Evolutionary conservation across 2,329 filamentous ascomycete genomes (phyloP).

Genomic region (Diaporthe velutina): DNA sequence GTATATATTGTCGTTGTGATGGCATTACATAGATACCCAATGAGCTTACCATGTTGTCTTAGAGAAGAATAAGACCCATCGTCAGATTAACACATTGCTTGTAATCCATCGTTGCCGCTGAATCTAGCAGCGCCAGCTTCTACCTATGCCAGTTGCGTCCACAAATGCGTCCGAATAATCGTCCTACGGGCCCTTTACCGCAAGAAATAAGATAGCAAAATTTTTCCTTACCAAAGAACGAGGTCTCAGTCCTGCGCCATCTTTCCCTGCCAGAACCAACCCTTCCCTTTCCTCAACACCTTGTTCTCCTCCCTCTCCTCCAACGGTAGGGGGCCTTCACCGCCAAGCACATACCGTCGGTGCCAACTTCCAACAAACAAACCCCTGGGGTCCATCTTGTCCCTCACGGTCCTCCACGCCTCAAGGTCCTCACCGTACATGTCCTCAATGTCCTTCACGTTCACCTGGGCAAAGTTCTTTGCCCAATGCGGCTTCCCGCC

Average conservation of each 20-base stretch:
- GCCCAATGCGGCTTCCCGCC: conserved; percentile 85
- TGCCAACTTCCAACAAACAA: conserved; percentile 94
- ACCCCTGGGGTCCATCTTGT: conserved; percentile 77
- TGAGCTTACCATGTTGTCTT: conserved; percentile 2
- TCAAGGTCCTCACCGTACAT: conserved; percentile 74
- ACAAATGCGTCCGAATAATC: too few relatives aligned
- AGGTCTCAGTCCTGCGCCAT: conserved; percentile 16
- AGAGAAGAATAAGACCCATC: neutral
- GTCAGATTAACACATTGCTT: neutral
- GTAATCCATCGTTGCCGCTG: neutral
- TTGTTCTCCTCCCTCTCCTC: conserved; percentile 39
- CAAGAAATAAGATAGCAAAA: neutral
- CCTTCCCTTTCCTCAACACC: conserved; percentile 31
- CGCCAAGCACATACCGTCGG: conserved; percentile 72
- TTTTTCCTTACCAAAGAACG: neutral
- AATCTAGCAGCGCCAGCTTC: neutral
- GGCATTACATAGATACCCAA: conserved; percentile 26
- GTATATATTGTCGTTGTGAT: conserved; percentile 9
- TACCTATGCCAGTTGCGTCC: neutral
- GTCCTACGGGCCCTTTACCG: neutral
- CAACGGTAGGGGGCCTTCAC: conserved; percentile 35
- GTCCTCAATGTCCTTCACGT: conserved; percentile 65
- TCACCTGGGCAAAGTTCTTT: conserved; percentile 76
- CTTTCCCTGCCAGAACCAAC: conserved; percentile 38
- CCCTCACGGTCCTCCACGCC: conserved; percentile 73